Base-by-base conservation (phyloP, 495 filamentous ascomycete genomes). In the Cudoniella acicularis region DNA sequence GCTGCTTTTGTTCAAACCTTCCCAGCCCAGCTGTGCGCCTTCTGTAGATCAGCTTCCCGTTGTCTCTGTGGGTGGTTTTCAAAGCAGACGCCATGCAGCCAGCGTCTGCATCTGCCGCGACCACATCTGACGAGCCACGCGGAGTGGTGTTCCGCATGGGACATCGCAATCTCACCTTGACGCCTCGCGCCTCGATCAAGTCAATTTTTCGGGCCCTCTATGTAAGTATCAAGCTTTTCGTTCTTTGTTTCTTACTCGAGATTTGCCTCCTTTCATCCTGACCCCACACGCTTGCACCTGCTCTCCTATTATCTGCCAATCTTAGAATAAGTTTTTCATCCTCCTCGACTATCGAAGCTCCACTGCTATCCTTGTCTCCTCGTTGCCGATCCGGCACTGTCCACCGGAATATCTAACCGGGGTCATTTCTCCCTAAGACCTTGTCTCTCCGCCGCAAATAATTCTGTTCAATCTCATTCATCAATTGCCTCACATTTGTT, bases 401-500 rank as follows among this genome's bases (percentile, higher is more conserved):
- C 24, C 40, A 43, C 41, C 41, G 25, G 23, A 16, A 8, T 30
- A 25, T 48, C 40, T 42, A 6, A 17, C 45, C 16, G 26, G 50
- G 21, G 51, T n/a, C 26, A 3, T 6, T 25, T 50, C 23, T 49
- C 22, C 27, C 57, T 21, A 47, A 47, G 10, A 25, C 49, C 50
- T 56, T 55, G 46, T 60, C 42, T 48, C n/a, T 20, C 30, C 25
- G 18, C 51, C 48, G 22, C 48, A 50, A 50, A 50, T 25, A 36
- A 50, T 50, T 26, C 43, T 46, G 4, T 24, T 50, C 48, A 50
- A 50, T 18, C 48, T 50, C 48, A 24, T 51, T 49, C 61, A 58
- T 54, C 41, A 30, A 10, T 25, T 52, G 47, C 49, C n/a, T 57
- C 26, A 49, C 48, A 23, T 54, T 54, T 40, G 40, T 64, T 57